Base-by-base conservation (phyloP, 2,329 filamentous ascomycete genomes). In the Neophaeococcomyces mojaviensis region DNA sequence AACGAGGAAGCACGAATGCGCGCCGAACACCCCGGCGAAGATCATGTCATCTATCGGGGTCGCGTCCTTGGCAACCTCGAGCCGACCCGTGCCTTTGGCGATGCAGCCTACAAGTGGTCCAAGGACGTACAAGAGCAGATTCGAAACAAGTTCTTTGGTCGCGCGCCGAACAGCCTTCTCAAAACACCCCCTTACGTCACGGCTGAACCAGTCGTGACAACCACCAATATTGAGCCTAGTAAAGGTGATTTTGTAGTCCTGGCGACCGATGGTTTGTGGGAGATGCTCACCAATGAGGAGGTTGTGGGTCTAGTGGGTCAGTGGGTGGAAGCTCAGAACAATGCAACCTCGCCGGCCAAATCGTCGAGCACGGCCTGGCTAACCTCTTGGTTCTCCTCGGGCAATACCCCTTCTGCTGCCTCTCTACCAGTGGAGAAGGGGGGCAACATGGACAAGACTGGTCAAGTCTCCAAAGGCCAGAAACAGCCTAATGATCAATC, bases 221-320 rank as follows among this genome's bases (percentile, higher is more conserved):
- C 88, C 1, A 97, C 90, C 37, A 84, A 92, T 64, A 83, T 98
- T 43, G 76, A 90, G 57, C 92, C 92, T 1, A 79, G 87, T 44
- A 86, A 86, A 52, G 89, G 90, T 37, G 92, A 98, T 62, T 98
- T 98, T 59, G 74, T 98, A 10, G 90, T 98, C 51, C 82, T 98
- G 74, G 92, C 92, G 18, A 96, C 92, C 0, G 92, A 98, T 62
- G 92, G 92, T 3, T 75, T 98, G 1, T 98, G 92, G 92, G 92
- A 98, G 68, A 97, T 97, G 92, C 75, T 98, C 51, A 96, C 88
- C 39, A 98, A 97, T 59, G 92, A 98, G 62, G 92, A 98, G 70
- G 92, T 96, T 1, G 86, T 98, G 41, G 92, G 92, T 1, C 78
- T 98, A 2, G 92, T 98, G 3, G 94, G 90, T 13, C 88, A 94